These are phyloP conservation scores for Stenogyne calaminthoides DNA, from an alignment of 305 asterid genomes.

Conservation along the genomic window DNA sequence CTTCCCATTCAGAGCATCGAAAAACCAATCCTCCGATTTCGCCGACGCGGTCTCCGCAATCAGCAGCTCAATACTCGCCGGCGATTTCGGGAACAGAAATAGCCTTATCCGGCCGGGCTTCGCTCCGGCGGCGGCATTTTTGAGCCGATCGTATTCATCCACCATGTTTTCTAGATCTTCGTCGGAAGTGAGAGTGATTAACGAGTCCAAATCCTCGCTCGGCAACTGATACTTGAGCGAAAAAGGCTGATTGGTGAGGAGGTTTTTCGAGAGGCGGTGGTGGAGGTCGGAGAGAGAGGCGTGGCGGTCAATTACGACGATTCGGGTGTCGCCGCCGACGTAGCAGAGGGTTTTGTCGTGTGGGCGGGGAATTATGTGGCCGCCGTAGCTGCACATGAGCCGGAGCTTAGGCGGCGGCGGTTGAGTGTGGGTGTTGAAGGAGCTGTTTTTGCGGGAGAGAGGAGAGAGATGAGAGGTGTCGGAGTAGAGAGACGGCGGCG, in stretches of 20 bases:
- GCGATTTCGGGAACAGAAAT: conserved; percentile 56
- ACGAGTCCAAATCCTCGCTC: conserved; percentile 76
- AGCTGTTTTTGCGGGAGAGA: conserved; percentile 47
- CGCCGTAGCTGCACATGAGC: conserved; percentile 66
- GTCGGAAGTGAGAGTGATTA: conserved; percentile 68
- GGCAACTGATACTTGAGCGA: conserved; percentile 81
- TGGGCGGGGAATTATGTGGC: conserved; percentile 59
- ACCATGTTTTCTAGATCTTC: conserved; percentile 92
- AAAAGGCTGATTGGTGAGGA: conserved; percentile 45
- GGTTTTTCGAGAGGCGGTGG: conserved; percentile 55
- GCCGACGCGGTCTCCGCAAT: conserved; percentile 49
- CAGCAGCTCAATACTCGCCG: conserved; percentile 42
- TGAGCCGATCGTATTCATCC: conserved; percentile 77
- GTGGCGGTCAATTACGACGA: conserved; percentile 49
- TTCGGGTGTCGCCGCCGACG: conserved; percentile 64
- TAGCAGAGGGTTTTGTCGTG: conserved; percentile 59
- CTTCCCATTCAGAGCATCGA: conserved; percentile 64
- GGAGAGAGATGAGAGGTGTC: conserved; percentile 46
- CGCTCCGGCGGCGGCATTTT: conserved; percentile 16
- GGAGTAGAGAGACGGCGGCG: conserved; percentile 20
- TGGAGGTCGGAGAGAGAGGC: conserved; percentile 61
- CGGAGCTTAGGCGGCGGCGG: conserved; percentile 45
- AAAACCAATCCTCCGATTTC: conserved; percentile 75
- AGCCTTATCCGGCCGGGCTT: conserved; percentile 66
- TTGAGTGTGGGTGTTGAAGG: conserved; percentile 45